Evolutionary conservation across 306 rosid genomes (phyloP).

Genomic region (Medicago lupulina): DNA sequence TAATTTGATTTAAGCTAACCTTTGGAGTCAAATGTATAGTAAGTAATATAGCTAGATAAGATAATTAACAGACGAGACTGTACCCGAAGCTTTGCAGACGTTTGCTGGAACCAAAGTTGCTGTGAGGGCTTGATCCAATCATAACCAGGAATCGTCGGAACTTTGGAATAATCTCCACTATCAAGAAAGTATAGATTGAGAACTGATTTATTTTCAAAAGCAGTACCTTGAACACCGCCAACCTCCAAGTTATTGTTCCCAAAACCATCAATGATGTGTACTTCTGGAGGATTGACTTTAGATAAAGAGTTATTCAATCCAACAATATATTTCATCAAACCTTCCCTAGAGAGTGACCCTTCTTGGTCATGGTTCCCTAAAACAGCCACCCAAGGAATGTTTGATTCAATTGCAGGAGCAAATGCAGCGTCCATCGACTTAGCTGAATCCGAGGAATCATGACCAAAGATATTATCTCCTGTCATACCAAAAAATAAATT

Average conservation of each 20-base stretch:
- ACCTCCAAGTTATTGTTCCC: constrained; percentile 88
- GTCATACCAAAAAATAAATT: not conserved
- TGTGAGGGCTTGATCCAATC: constrained; percentile 97
- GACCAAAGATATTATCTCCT: constrained; percentile 69
- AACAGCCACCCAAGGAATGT: constrained; percentile 87
- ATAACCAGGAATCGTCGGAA: constrained; percentile 63
- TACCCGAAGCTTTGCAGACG: constrained; percentile 73
- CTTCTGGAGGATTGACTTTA: too few species aligned
- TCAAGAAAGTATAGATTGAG: constrained; percentile 89
- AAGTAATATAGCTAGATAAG: not conserved
- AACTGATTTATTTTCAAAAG: constrained; percentile 79
- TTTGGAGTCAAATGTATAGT: not conserved
- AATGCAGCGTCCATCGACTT: constrained; percentile 80
- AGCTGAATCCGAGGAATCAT: constrained; percentile 64
- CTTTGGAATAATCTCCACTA: constrained; percentile 87
- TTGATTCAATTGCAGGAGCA: constrained; percentile 80
- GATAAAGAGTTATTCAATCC: too few species aligned
- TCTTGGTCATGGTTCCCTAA: constrained; percentile 97
- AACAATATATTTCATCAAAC: constrained; percentile 61
- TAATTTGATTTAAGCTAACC: not conserved
- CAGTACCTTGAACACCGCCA: constrained; percentile 69
- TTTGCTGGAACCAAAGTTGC: constrained; percentile 75
- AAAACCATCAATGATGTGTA: constrained; percentile 65
- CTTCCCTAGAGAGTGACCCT: constrained; percentile 65
- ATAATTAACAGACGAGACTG: constrained; percentile 23